Evolutionary conservation across 768 basidiomycete species (phyloP).

Genomic region (Artomyces pyxidatus): DNA sequence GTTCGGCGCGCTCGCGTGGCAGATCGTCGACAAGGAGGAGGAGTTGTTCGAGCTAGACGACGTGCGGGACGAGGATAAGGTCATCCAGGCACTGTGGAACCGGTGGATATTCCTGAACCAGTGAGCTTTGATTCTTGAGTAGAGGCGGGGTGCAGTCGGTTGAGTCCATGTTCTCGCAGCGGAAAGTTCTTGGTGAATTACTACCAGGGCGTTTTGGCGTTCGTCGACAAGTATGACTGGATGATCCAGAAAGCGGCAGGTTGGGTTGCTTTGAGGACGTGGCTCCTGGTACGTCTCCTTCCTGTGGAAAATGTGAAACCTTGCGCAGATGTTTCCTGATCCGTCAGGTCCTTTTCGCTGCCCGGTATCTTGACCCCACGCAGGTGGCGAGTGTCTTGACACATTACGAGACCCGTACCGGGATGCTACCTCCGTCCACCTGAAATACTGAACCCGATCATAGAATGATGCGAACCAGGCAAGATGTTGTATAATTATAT

Average conservation of each 20-base stretch:
- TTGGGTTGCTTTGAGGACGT: constrained; percentile 52
- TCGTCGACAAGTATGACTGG: constrained; percentile 53
- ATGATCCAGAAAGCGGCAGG: constrained; percentile 68
- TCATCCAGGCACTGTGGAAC: constrained; percentile 71
- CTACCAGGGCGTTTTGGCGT: constrained; percentile 40
- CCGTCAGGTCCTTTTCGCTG: too few relatives aligned
- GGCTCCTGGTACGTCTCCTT: constrained; percentile 42
- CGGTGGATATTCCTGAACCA: constrained; percentile 63
- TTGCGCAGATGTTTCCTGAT: too few relatives aligned
- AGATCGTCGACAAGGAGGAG: constrained; percentile 63
- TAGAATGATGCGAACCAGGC: too few relatives aligned
- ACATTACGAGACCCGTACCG: constrained; percentile 36
- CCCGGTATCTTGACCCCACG: constrained; percentile 38
- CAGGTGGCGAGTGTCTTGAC: constrained; percentile 45
- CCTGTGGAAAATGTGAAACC: too few relatives aligned
- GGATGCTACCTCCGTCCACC: too few relatives aligned
- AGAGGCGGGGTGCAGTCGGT: too few relatives aligned
- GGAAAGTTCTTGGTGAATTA: constrained; percentile 56
- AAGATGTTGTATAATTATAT: too few relatives aligned
- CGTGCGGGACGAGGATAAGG: constrained; percentile 66
- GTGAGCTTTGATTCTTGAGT: too few relatives aligned
- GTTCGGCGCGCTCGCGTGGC: constrained; percentile 64
- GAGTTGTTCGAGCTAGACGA: constrained; percentile 69
- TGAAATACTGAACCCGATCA: too few relatives aligned
- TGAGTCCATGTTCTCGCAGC: background rate